phyloP scores from a whole-genome alignment of 306 rosid species.

The Inga leiocalycina region DNA sequence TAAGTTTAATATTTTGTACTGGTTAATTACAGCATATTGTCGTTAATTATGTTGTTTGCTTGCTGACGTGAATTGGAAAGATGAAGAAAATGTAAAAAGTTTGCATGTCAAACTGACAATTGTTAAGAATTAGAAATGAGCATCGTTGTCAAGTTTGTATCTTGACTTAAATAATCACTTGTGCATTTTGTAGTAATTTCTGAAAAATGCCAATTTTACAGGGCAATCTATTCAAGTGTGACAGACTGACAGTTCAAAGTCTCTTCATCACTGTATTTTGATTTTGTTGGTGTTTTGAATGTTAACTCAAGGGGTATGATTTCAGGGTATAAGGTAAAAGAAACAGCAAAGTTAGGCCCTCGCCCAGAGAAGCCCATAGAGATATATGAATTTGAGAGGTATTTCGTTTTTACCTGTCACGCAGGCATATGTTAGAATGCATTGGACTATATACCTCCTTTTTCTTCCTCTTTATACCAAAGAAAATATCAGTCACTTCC shows the following conservation, averaged over 20 bases:
- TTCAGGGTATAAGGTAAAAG: constrained; percentile 77
- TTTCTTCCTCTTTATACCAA: constrained; percentile 9
- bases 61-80: constrained; percentile 15
- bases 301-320: constrained; percentile 33
- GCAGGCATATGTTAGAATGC: constrained; percentile 4
- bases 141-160: background rate
- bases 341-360: constrained; percentile 84
- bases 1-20: constrained; percentile 21
- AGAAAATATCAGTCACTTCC: background rate
- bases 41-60: constrained; percentile 17
- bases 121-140: background rate
- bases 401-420: constrained; percentile 26
- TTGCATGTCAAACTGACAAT: background rate
- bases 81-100: background rate
- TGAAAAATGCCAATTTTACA: background rate
- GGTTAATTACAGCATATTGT: constrained; percentile 10
- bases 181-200: constrained; percentile 14
- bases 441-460: constrained; percentile 1
- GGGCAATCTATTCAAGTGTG: background rate
- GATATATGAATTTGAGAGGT: constrained; percentile 96
- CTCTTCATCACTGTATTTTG: background rate
- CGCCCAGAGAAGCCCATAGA: constrained; percentile 93
- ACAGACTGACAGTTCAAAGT: background rate
- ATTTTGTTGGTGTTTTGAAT: background rate
- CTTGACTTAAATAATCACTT: background rate